Conservation (phyloP, 495 filamentous ascomycete species). For the Aspergillus biplanus region DNA sequence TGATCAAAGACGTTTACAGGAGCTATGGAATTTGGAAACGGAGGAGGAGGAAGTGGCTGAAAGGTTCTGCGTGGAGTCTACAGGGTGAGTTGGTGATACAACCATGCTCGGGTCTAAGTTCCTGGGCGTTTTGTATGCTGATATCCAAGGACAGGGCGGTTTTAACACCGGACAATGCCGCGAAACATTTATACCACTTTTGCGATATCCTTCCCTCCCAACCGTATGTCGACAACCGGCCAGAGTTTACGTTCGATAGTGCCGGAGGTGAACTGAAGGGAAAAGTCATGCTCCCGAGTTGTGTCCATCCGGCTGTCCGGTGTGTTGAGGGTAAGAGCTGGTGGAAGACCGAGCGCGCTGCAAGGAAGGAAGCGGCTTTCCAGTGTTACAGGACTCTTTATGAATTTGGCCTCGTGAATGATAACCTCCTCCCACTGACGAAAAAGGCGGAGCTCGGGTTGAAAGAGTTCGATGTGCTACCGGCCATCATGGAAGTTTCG, state of each 20-base stretch:
- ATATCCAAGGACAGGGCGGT: slow-evolving; percentile 61
- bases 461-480: slow-evolving; percentile 18
- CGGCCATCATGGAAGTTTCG: slow-evolving; percentile 50
- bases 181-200: slow-evolving; percentile 81
- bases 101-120: not conserved
- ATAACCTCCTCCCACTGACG: slow-evolving; percentile 71
- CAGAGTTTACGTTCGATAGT: slow-evolving; percentile 50
- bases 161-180: slow-evolving; percentile 71
- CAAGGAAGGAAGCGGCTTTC: slow-evolving; percentile 82
- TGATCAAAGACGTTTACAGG: slow-evolving; percentile 58
- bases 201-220: slow-evolving; percentile 63
- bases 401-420: slow-evolving; percentile 70
- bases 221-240: slow-evolving; percentile 57
- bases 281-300: slow-evolving; percentile 70
- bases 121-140: not conserved
- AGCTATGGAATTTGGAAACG: slow-evolving; percentile 54
- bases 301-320: slow-evolving; percentile 67
- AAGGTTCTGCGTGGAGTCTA: slow-evolving; percentile 53
- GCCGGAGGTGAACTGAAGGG: slow-evolving; percentile 23
- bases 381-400: slow-evolving; percentile 76
- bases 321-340: slow-evolving; percentile 47
- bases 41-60: slow-evolving; percentile 47
- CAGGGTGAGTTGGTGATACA: slow-evolving; percentile 43
- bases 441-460: slow-evolving; percentile 29
- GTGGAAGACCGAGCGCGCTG: slow-evolving; percentile 76